Evolutionary conservation across 2,329 filamentous ascomycete genomes (phyloP), one percentile per base, ranked within the genome.

Genomic region (Ophiosphaerella narmari): DNA sequence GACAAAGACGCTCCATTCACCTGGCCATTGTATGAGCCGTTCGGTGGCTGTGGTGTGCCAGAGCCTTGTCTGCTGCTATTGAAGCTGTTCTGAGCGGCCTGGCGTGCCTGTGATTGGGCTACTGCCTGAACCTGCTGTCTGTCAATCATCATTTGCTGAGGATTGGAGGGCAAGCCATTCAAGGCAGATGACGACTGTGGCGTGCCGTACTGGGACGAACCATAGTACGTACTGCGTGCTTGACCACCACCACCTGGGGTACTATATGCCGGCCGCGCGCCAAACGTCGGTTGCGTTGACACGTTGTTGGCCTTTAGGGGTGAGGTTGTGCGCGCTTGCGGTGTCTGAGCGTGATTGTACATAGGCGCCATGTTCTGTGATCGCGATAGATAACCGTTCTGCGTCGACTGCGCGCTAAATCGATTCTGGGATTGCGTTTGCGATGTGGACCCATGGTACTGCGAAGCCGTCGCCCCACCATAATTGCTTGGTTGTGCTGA

Each of bases 1-100:
- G 57, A 56, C 63, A 66, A 65, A 4, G 63, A 66, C 7, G 65
- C 55, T 16, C 64, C 65, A 32, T 66, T 67, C 8, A 57, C 39
- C 16, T 57, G 58, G n/a, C 62, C 59, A 8, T 57, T 54, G 36
- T 63, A 65, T 16, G 63, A 63, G 4, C 63, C 59, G 24, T 64
- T 70, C 1, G 67, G 62, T 8, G 71, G 71, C 49, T 74, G 71
- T 5, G 71, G 71, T 14, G 71, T 74, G 4, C 69, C 68, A 14
- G 70, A 72, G 8, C 60, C 68, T 48, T 67, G 66, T 39, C 67
- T 62, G 43, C 58, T 66, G 41, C 57, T 67, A 36, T 57, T 66
- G 41, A 72, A 68, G 51, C 63, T 70, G 24, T 63, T 71, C 39
- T 72, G 69, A 31, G 70, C 69, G 13, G 70, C 67, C 14, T 73